Conservation (phyloP, 2,329 filamentous ascomycete genomes). For the Aspergillaceae sp. region DNA sequence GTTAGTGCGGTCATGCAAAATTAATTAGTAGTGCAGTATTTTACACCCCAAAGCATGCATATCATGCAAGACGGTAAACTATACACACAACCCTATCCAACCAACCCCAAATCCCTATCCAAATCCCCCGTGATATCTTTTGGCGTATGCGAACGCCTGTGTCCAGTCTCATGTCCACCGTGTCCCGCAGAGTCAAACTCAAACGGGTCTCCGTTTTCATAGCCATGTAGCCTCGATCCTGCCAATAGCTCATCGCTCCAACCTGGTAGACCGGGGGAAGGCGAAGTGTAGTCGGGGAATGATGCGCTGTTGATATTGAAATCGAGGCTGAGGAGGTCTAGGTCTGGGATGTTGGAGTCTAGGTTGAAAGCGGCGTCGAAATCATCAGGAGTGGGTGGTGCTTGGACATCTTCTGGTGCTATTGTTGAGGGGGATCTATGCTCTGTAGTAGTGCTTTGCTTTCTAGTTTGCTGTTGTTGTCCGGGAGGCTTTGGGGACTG, state of each 20-base stretch:
- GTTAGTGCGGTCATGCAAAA: too few relatives aligned
- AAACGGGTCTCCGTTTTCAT: slow-evolving; percentile 10
- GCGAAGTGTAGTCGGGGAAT: slow-evolving; percentile 7
- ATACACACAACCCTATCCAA: neutral
- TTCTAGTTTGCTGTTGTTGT: neutral
- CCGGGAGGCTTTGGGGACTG: neutral
- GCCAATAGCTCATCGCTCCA: too few relatives aligned
- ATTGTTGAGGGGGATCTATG: slow-evolving; percentile 2
- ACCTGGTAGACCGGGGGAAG: slow-evolving; percentile 3
- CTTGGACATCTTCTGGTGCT: neutral
- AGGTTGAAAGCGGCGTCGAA: neutral
- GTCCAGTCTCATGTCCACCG: too few relatives aligned
- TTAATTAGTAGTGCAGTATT: too few relatives aligned
- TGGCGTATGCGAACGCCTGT: neutral
- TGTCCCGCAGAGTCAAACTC: slow-evolving; percentile 8
- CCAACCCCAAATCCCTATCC: slow-evolving; percentile 29
- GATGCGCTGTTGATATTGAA: slow-evolving; percentile 18
- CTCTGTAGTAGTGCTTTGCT: slow-evolving; percentile 10
- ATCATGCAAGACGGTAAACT: neutral
- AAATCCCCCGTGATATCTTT: slow-evolving; percentile 28
- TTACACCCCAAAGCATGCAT: too few relatives aligned
- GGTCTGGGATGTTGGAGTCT: slow-evolving; percentile 11
- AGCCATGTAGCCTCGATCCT: too few relatives aligned
- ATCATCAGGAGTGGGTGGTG: neutral
- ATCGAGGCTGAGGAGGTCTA: slow-evolving; percentile 9